Evolutionary conservation across 2,329 filamentous ascomycete species (phyloP).

Genomic region (Pyrenophora tritici-repentis): DNA sequence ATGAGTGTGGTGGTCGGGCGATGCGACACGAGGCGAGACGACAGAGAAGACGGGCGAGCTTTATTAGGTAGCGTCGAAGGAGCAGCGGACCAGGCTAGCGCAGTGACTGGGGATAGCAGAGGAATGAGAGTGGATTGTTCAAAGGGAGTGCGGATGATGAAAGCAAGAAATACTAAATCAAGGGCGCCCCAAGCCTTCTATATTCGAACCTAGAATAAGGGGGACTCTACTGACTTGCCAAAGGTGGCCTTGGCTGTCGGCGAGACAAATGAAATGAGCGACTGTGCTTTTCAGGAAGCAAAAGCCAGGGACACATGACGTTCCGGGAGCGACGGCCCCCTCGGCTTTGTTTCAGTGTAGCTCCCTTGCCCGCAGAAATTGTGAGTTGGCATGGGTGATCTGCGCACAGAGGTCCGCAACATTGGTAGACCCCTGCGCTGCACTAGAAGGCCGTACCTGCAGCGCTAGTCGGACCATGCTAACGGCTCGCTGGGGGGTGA

Average conservation of each 20-base stretch:
- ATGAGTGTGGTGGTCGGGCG: constrained; percentile 28
- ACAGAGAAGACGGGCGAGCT: constrained; percentile 13
- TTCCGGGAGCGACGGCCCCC: constrained; percentile 46
- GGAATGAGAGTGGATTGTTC: constrained; percentile 33
- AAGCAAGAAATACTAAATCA: constrained; percentile 26
- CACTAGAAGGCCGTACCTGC: constrained; percentile 30
- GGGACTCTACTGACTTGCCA: constrained; percentile 37
- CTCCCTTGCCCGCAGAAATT: constrained; percentile 34
- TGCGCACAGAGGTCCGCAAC: constrained; percentile 33
- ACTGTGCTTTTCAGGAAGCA: constrained; percentile 42
- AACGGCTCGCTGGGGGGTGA: constrained; percentile 28
- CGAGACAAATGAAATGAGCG: constrained; percentile 49
- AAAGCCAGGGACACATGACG: constrained; percentile 47
- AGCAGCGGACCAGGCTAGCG: constrained; percentile 37
- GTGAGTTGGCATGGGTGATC: constrained; percentile 32
- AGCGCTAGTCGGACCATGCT: constrained; percentile 20
- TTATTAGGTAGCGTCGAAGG: constrained; percentile 37
- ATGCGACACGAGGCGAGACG: not conserved
- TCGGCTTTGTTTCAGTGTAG: constrained; percentile 45
- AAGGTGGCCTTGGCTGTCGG: constrained; percentile 41
- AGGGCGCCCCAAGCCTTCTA: constrained; percentile 41
- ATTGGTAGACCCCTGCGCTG: constrained; percentile 26
- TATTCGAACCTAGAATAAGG: constrained; percentile 35
- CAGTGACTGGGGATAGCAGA: constrained; percentile 29
- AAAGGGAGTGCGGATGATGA: constrained; percentile 33